Percentiles rank a stretch among this genome's conserved stretches.
These are phyloP conservation scores for Puccinellia tenuiflora DNA, from an alignment of 176 grass and related monocot genomes.

Conservation along the genomic window DNA sequence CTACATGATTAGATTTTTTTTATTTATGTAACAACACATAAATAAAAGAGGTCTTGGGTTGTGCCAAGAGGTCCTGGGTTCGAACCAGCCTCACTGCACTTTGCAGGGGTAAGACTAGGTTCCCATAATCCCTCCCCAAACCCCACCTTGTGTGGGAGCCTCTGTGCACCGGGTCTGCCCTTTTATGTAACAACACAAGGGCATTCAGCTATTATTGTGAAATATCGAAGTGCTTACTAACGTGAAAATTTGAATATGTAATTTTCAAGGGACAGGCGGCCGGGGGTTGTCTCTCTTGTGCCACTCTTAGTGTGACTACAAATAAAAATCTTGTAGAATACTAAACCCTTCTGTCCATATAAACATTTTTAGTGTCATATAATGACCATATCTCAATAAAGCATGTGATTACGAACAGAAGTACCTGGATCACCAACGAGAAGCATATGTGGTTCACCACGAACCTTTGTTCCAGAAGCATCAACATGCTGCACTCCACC, in stretches of 20 bases:
- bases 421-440: slow-evolving; percentile 98
- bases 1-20: background rate
- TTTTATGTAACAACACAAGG: background rate
- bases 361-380: background rate
- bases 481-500: slow-evolving; percentile 87
- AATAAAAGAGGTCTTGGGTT: too few species aligned
- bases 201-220: background rate
- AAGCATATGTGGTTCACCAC: slow-evolving; percentile 97
- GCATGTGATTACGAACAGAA: background rate
- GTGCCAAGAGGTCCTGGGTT: too few species aligned
- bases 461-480: slow-evolving; percentile 87
- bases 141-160: too few species aligned
- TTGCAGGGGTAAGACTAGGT: too few species aligned
- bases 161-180: too few species aligned
- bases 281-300: background rate
- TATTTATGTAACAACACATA: background rate
- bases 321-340: background rate
- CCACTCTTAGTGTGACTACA: background rate
- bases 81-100: too few species aligned
- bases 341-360: background rate
- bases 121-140: too few species aligned
- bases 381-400: background rate
- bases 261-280: background rate
- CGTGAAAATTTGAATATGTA: background rate
- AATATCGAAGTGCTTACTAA: background rate